Percentiles rank a stretch among this genome's conserved stretches.
Evolutionary conservation across 2,329 filamentous ascomycete genomes (phyloP).

Genomic region (Colletotrichum musae): DNA sequence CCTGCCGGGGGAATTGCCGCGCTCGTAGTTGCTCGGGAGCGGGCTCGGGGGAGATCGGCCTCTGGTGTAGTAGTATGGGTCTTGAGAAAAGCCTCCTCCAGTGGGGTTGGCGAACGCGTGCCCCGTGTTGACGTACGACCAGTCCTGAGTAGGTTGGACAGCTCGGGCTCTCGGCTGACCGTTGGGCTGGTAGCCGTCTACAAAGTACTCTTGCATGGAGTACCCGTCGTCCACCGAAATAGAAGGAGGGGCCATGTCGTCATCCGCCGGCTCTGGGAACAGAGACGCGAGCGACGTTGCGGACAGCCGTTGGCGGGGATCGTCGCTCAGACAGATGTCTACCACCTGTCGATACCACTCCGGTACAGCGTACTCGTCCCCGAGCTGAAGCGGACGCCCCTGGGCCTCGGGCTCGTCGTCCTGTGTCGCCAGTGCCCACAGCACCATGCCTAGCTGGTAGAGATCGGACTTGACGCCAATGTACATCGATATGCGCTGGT

Average conservation of each 20-base stretch:
- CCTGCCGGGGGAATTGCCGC: conserved; percentile 49
- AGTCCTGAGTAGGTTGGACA: conserved; percentile 59
- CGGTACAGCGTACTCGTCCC: conserved; percentile 75
- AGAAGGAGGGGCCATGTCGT: conserved; percentile 46
- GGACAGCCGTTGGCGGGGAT: conserved; percentile 80
- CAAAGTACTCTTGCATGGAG: conserved; percentile 56
- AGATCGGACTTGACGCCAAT: conserved; percentile 98
- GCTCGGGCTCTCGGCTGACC: conserved; percentile 56
- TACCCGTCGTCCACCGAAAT: conserved; percentile 59
- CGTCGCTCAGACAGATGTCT: conserved; percentile 80
- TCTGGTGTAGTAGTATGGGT: conserved; percentile 62
- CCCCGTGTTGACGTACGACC: conserved; percentile 56
- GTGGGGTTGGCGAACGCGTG: conserved; percentile 55
- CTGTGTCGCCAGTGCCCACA: conserved; percentile 91
- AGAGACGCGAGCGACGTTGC: conserved; percentile 79
- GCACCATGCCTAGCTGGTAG: conserved; percentile 95
- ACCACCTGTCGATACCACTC: conserved; percentile 85
- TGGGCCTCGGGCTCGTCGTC: conserved; percentile 91
- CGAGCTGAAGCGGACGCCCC: conserved; percentile 76
- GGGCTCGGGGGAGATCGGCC: conserved; percentile 70
- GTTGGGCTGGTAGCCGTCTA: conserved; percentile 52
- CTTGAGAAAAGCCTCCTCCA: conserved; percentile 52
- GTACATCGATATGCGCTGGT: conserved; percentile 94
- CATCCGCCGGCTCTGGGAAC: conserved; percentile 67
- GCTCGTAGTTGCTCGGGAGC: conserved; percentile 59